Evolutionary conservation across 768 basidiomycete species (phyloP).

Genomic region (Gloeopeniophorella convolvens): DNA sequence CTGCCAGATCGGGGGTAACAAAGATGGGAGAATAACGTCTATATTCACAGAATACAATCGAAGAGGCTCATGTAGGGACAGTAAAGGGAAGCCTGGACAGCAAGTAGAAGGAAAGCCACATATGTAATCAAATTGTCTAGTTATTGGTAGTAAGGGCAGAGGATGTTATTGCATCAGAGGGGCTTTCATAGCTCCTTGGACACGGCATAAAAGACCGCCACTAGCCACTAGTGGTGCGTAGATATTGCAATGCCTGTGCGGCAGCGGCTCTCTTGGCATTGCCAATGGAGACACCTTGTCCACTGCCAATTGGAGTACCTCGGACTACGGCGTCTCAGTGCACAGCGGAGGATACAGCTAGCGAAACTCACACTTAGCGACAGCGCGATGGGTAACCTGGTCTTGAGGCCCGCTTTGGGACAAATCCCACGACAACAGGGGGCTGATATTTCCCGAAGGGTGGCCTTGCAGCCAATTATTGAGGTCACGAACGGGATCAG

Average conservation of each 20-base stretch:
- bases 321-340: not conserved
- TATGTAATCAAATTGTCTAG: no score
- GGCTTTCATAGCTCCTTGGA: not conserved
- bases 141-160: not conserved
- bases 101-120: no score
- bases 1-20: no score
- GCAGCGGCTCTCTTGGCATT: not conserved
- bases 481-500: slow-evolving; percentile 4
- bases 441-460: not conserved
- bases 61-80: no score
- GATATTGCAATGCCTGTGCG: not conserved
- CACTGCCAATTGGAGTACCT: not conserved
- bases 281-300: not conserved
- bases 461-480: not conserved
- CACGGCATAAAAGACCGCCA: not conserved
- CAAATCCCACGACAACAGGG: not conserved
- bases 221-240: not conserved
- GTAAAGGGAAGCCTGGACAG: no score
- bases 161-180: not conserved
- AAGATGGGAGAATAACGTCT: no score
- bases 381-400: not conserved
- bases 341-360: not conserved
- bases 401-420: not conserved
- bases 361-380: not conserved
- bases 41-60: no score